A percentile compares a stretch with the other conserved stretches of the same genome.
phyloP scores from a whole-genome alignment of 768 basidiomycete genomes.

The Kwoniella dejecticola region DNA sequence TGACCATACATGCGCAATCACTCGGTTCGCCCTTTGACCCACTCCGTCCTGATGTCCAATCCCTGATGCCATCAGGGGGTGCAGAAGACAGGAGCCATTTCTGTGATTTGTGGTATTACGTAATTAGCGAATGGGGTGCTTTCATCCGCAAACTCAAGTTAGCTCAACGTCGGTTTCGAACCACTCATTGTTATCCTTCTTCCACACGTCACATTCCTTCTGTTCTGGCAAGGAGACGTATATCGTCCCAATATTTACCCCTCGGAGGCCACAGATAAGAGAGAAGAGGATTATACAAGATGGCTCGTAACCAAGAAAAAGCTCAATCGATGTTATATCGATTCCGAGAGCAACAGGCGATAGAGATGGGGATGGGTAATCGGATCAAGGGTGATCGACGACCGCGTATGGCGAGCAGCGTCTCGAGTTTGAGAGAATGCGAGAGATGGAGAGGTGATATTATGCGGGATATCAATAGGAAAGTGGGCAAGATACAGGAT shows the following conservation, averaged over 20 bases:
- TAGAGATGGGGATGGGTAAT: constrained; percentile 82
- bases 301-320: constrained; percentile 97
- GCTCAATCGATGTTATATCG: constrained; percentile 64
- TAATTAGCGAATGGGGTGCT: no score
- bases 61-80: no score
- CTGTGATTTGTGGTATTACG: no score
- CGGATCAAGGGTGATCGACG: constrained; percentile 74
- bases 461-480: constrained; percentile 86
- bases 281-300: constrained; percentile 9
- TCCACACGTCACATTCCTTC: no score
- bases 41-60: no score
- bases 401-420: constrained; percentile 86
- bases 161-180: no score
- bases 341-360: constrained; percentile 94
- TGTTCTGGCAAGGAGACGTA: no score
- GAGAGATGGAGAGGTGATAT: constrained; percentile 97
- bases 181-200: no score
- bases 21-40: no score
- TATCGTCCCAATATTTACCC: neutral
- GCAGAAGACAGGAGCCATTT: no score
- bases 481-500: constrained; percentile 98
- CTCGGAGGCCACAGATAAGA: neutral
- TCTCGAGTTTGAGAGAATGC: constrained; percentile 87
- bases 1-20: no score
- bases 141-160: no score